These are phyloP conservation scores for Butyriboletus appendiculatus DNA, from an alignment of 1,284 basidiomycete genomes.

Conservation along the genomic window DNA sequence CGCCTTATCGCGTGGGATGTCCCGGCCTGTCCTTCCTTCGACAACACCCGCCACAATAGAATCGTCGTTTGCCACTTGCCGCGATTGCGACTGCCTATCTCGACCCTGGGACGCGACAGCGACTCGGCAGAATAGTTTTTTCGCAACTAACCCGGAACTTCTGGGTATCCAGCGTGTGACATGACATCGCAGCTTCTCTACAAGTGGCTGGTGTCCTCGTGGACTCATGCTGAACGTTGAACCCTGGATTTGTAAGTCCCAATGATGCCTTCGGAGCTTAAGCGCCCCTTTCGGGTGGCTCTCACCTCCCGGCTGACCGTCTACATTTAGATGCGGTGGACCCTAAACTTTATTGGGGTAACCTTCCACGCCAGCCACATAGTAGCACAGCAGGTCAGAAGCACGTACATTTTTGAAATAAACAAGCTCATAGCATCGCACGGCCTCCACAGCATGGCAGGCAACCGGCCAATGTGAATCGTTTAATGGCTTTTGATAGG, in stretches of 20 bases:
- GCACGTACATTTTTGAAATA: conserved; percentile 8
- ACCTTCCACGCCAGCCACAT: conserved; percentile 17
- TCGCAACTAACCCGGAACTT: background rate
- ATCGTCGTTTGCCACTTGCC: background rate
- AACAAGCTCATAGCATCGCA: conserved; percentile 13
- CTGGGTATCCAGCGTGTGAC: background rate
- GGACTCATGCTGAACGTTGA: conserved; percentile 13
- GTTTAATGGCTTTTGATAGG: conserved; percentile 1
- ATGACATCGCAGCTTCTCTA: background rate
- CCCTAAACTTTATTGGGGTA: conserved; percentile 13
- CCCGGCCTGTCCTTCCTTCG: background rate
- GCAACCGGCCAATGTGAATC: conserved; percentile 4
- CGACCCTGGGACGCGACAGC: background rate
- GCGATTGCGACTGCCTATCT: background rate
- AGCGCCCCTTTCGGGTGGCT: conserved; percentile 28
- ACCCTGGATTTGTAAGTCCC: conserved; percentile 27
- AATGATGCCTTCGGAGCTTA: conserved; percentile 30
- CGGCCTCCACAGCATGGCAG: conserved; percentile 26
- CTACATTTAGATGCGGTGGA: conserved; percentile 9
- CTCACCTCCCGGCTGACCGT: conserved; percentile 6
- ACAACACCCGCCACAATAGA: background rate
- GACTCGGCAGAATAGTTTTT: background rate
- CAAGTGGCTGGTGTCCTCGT: conserved; percentile 17
- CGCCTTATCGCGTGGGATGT: background rate
- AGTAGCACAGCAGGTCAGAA: conserved; percentile 23